A percentile compares a stretch with the other conserved stretches of the same genome.
phyloP scores from a whole-genome alignment of 2,329 filamentous ascomycete genomes.

The Arthrobotrys sphaeroides region DNA sequence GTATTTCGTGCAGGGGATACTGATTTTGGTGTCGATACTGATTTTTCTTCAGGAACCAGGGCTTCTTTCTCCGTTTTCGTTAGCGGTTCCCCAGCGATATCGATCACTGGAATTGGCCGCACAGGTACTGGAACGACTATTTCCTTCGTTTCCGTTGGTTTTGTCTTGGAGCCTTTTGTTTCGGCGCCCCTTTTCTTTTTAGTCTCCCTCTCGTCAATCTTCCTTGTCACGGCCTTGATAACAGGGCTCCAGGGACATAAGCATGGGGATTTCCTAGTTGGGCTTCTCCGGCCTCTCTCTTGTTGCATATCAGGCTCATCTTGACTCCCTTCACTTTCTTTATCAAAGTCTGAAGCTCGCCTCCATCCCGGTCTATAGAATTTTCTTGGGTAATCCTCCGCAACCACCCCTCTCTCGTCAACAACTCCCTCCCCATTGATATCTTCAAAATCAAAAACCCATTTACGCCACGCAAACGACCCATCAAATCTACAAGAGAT shows the following conservation, averaged over 20 bases:
- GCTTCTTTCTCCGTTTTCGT: background rate
- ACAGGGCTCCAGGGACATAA: conserved; percentile 1
- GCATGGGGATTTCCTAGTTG: background rate
- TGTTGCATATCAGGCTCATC: background rate
- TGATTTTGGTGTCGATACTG: background rate
- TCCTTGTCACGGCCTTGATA: conserved; percentile 4
- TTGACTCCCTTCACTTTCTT: background rate
- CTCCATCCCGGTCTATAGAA: background rate
- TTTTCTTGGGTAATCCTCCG: conserved; percentile 29
- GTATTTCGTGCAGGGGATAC: background rate
- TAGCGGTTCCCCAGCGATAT: background rate
- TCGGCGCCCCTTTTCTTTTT: conserved; percentile 5
- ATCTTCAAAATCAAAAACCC: conserved; percentile 47
- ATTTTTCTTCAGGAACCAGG: background rate
- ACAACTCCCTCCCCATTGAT: conserved; percentile 51
- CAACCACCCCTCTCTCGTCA: conserved; percentile 47
- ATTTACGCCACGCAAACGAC: conserved; percentile 41
- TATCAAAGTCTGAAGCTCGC: background rate
- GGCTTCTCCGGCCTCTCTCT: background rate
- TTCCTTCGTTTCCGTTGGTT: background rate
- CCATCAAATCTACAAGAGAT: conserved; percentile 45
- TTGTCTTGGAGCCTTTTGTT: background rate
- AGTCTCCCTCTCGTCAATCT: conserved; percentile 2
- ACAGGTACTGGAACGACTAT: background rate
- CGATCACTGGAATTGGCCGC: background rate